Percentiles rank a stretch among this genome's conserved stretches.
phyloP scores from a whole-genome alignment of 2,329 filamentous ascomycete genomes.

The Pseudogymnoascus destructans region DNA sequence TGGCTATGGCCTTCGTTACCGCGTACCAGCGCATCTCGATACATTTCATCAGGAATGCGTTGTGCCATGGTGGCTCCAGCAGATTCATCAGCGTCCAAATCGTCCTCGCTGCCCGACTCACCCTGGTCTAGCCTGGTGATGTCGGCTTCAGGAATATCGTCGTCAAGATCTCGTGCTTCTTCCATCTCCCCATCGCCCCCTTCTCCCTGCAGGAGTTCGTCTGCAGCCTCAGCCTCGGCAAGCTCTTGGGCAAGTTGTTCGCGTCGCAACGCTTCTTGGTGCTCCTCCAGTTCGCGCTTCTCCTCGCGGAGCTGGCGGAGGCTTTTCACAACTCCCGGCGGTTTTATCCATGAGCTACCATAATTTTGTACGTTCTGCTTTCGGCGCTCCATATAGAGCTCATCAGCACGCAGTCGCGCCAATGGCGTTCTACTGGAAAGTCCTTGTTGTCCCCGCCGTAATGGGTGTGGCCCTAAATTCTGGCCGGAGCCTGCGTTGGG shows the following conservation, averaged over 20 bases:
- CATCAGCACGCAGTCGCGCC: constrained; percentile 59
- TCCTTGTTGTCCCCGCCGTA: constrained; percentile 31
- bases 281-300: constrained; percentile 75
- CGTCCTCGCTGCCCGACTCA: constrained; percentile 27
- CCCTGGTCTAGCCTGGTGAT: constrained; percentile 31
- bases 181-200: constrained; percentile 35
- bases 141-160: constrained; percentile 56
- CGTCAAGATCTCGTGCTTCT: constrained; percentile 52
- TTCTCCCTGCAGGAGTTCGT: constrained; percentile 30
- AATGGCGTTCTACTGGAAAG: constrained; percentile 48
- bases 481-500: constrained; percentile 13
- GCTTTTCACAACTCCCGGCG: constrained; percentile 78
- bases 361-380: constrained; percentile 76
- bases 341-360: constrained; percentile 80
- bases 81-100: constrained; percentile 30
- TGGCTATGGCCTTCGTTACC: constrained; percentile 35
- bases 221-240: constrained; percentile 43
- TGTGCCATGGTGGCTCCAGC: constrained; percentile 16
- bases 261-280: constrained; percentile 57
- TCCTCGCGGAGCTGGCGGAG: constrained; percentile 85
- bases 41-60: constrained; percentile 46
- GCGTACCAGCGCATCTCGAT: constrained; percentile 43
- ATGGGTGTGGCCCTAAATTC: constrained; percentile 18
- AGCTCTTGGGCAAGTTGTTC: constrained; percentile 63
- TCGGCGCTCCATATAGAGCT: constrained; percentile 61